These are phyloP conservation scores for Saccharomycopsis microspora DNA, from an alignment of 805 yeast species.

Conservation along the genomic window DNA sequence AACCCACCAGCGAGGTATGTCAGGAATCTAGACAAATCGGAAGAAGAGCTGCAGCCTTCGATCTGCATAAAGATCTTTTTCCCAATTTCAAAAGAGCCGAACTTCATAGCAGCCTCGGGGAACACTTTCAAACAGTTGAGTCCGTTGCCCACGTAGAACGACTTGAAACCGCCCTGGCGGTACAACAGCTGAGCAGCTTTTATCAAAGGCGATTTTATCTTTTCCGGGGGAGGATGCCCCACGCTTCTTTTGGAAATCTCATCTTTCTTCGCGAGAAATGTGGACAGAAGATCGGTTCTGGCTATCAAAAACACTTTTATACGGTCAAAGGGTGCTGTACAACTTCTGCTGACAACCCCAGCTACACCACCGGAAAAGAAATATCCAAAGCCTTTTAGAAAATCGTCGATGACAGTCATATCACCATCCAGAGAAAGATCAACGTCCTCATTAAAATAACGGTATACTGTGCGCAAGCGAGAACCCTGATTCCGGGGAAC, in stretches of 20 bases:
- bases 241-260: slow-evolving; percentile 32
- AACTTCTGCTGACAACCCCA: slow-evolving; percentile 91
- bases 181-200: slow-evolving; percentile 77
- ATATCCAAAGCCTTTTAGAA: slow-evolving; percentile 76
- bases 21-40: slow-evolving; percentile 60
- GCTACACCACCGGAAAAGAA: slow-evolving; percentile 92
- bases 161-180: slow-evolving; percentile 76
- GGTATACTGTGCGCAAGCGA: slow-evolving; percentile 69
- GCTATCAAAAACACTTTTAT: slow-evolving; percentile 91
- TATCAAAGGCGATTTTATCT: slow-evolving; percentile 60
- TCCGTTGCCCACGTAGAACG: slow-evolving; percentile 94
- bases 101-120: slow-evolving; percentile 96
- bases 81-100: slow-evolving; percentile 87
- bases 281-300: slow-evolving; percentile 69
- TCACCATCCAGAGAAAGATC: slow-evolving; percentile 89
- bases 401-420: slow-evolving; percentile 70
- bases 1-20: slow-evolving; percentile 92
- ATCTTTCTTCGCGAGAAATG: slow-evolving; percentile 46
- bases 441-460: slow-evolving; percentile 67
- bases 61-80: slow-evolving; percentile 61
- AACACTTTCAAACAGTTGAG: slow-evolving; percentile 86
- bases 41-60: slow-evolving; percentile 65
- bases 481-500: slow-evolving; percentile 77
- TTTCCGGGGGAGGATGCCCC: slow-evolving; percentile 27
- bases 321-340: slow-evolving; percentile 96